phyloP scores from a whole-genome alignment of 306 rosid genomes.

The Castanea crenata region DNA sequence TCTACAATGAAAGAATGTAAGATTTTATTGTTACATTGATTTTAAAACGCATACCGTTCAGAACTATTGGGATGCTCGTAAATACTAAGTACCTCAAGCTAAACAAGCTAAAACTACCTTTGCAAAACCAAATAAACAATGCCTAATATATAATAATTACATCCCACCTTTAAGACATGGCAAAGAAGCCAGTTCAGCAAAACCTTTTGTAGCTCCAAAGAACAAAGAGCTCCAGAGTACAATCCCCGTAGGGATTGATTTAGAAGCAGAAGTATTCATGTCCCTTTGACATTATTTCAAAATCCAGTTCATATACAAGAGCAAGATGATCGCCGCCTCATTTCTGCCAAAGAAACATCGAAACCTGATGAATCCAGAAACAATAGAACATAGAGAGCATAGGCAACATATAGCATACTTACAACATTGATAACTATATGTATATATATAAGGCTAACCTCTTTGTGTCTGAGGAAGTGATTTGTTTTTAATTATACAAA shows the following conservation, averaged over 20 bases:
- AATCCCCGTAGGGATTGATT: constrained; percentile 14
- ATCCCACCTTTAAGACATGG: background rate
- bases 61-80: background rate
- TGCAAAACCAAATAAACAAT: background rate
- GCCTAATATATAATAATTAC: background rate
- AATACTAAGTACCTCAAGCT: background rate
- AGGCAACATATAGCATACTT: background rate
- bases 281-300: constrained; percentile 26
- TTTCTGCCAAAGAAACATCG: constrained; percentile 43
- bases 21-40: background rate
- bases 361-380: constrained; percentile 9
- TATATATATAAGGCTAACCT: background rate
- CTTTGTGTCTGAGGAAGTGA: background rate
- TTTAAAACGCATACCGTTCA: background rate
- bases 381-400: constrained; percentile 2
- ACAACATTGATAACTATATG: background rate
- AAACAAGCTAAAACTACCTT: background rate
- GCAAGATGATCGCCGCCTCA: constrained; percentile 95
- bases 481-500: too few species aligned
- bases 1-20: too few species aligned
- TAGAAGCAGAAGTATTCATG: constrained; percentile 16
- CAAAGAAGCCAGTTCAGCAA: background rate
- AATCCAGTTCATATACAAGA: constrained; percentile 74
- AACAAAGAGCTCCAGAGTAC: background rate
- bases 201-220: background rate